phyloP scores from a whole-genome alignment of 2,329 filamentous ascomycete genomes.

The Colletotrichum sp. region DNA sequence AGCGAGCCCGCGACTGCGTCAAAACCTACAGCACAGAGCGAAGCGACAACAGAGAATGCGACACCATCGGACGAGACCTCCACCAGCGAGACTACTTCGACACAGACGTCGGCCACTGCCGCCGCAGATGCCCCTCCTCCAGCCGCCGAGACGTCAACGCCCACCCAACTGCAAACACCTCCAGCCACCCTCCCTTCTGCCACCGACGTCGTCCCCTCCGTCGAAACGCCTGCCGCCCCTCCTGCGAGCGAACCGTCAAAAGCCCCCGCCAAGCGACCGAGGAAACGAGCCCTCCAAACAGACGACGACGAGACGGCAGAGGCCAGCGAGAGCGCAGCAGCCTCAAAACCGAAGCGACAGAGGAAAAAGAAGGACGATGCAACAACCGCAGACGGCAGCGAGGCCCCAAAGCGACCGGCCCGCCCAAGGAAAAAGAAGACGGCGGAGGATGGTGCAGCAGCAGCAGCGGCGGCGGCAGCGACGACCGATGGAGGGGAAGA shows the following conservation, averaged over 20 bases:
- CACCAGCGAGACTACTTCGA: neutral
- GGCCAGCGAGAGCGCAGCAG: neutral
- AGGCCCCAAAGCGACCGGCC: conserved; percentile 6
- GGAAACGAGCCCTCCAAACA: conserved; percentile 8
- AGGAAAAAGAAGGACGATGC: conserved; percentile 14
- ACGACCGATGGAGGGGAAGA: neutral
- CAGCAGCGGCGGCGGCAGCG: conserved; percentile 1
- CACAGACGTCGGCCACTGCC: neutral
- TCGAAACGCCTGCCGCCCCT: neutral
- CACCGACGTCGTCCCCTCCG: neutral
- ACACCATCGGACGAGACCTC: neutral
- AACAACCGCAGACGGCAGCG: conserved; percentile 3
- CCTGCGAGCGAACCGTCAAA: neutral
- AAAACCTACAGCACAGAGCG: neutral
- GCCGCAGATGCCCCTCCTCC: neutral
- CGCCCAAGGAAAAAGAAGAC: conserved; percentile 24
- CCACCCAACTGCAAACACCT: conserved; percentile 8
- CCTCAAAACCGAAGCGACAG: conserved; percentile 20
- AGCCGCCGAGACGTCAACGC: neutral
- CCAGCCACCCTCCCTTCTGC: neutral
- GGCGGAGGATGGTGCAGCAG: conserved; percentile 8
- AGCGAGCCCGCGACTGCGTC: neutral
- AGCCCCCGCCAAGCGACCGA: conserved; percentile 4
- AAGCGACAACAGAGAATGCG: neutral
- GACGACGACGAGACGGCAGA: conserved; percentile 9